phyloP scores from a whole-genome alignment of 768 basidiomycete genomes.

The Boletus sp. region DNA sequence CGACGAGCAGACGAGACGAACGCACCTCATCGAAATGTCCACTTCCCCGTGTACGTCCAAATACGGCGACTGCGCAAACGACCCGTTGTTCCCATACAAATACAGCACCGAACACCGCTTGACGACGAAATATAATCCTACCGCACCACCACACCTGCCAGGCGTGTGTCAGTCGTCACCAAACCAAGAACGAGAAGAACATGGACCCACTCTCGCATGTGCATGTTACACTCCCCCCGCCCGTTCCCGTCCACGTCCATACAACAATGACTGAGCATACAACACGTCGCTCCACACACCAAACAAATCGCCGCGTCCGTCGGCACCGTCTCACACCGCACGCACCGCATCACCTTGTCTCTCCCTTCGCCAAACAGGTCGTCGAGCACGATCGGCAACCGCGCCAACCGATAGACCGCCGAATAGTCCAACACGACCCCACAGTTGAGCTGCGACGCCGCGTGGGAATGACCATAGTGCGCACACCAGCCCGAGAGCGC shows the following conservation, averaged over 20 bases:
- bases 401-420: conserved; percentile 74
- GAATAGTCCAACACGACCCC: conserved; percentile 83
- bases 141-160: conserved; percentile 80
- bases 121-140: conserved; percentile 89
- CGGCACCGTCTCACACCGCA: conserved; percentile 75
- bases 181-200: not conserved
- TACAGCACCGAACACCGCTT: conserved; percentile 90
- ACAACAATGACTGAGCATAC: conserved; percentile 93
- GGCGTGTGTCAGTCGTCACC: not conserved
- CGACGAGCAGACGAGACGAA: not conserved
- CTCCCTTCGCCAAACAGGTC: conserved; percentile 68
- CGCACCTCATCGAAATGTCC: conserved; percentile 87
- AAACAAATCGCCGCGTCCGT: conserved; percentile 88
- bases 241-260: conserved; percentile 53
- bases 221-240: conserved; percentile 93
- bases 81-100: conserved; percentile 85
- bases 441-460: conserved; percentile 75
- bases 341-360: conserved; percentile 72
- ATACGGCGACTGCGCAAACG: conserved; percentile 86
- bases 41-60: conserved; percentile 93
- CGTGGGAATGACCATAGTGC: conserved; percentile 81
- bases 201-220: conserved; percentile 86
- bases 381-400: conserved; percentile 80
- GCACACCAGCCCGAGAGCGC: conserved; percentile 89
- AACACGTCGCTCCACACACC: conserved; percentile 83